Conservation (phyloP, 768 basidiomycete genomes). For the Coprinopsis strossmayeri region DNA sequence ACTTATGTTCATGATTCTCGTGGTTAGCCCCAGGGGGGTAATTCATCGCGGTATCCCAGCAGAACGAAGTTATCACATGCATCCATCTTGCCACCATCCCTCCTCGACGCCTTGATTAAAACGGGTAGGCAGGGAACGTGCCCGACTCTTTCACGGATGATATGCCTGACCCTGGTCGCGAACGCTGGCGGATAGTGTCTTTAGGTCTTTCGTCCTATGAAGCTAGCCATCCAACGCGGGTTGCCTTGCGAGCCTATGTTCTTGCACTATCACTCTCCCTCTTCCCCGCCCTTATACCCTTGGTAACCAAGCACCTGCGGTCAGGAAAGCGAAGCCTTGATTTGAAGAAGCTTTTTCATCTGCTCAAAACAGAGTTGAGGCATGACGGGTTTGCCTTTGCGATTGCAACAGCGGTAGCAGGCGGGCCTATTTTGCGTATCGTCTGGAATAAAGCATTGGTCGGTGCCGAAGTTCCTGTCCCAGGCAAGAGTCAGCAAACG, state of each 20-base stretch:
- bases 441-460: constrained; percentile 26
- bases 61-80: background rate
- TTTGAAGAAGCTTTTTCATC: constrained; percentile 18
- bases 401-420: constrained; percentile 57
- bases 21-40: background rate
- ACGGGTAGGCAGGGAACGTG: background rate
- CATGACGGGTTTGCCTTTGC: constrained; percentile 64
- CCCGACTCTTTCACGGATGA: background rate
- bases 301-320: constrained; percentile 23
- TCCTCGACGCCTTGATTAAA: background rate
- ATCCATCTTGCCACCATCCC: background rate
- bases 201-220: constrained; percentile 26
- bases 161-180: background rate
- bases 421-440: constrained; percentile 49
- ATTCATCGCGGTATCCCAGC: background rate
- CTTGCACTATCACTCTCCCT: constrained; percentile 53
- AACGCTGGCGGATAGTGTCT: constrained; percentile 9
- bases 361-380: constrained; percentile 52
- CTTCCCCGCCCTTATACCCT: constrained; percentile 58
- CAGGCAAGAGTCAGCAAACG: background rate
- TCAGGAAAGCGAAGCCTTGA: background rate
- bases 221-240: constrained; percentile 44
- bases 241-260: constrained; percentile 62
- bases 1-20: too few relatives aligned
- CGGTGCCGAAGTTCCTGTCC: background rate